These are phyloP conservation scores for Areca catechu DNA, from an alignment of 176 grass and related monocot genomes.

Conservation along the genomic window DNA sequence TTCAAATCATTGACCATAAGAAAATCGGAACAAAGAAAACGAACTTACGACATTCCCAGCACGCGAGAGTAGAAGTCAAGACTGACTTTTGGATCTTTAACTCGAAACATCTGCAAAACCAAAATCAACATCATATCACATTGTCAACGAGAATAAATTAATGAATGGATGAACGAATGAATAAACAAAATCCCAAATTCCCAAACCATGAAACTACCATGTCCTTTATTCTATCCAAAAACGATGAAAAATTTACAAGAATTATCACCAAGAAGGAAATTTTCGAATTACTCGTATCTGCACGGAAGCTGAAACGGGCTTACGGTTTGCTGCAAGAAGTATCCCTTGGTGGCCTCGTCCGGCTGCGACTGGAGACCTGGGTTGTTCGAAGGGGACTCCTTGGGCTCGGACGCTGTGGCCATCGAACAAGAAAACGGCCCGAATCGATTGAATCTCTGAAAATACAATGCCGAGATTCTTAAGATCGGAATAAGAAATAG, in stretches of 20 bases:
- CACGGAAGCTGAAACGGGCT: background rate
- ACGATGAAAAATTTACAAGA: background rate
- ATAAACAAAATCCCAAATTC: too few species aligned
- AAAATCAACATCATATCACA: constrained; percentile 7
- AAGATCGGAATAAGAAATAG: background rate
- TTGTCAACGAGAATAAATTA: background rate
- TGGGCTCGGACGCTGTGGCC: constrained; percentile 48
- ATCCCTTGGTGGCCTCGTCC: constrained; percentile 76
- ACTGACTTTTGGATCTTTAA: constrained; percentile 95
- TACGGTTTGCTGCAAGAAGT: constrained; percentile 95
- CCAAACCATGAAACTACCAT: too few species aligned
- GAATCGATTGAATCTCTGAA: constrained; percentile 36
- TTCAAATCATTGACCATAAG: background rate
- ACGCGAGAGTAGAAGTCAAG: constrained; percentile 94
- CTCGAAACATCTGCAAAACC: constrained; percentile 64
- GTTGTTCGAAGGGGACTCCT: constrained; percentile 68
- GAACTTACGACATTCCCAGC: constrained; percentile 93
- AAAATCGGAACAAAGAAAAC: background rate
- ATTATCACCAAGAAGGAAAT: background rate
- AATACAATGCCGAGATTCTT: background rate
- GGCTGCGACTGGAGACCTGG: constrained; percentile 50
- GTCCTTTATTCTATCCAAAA: too few species aligned
- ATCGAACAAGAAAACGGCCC: constrained; percentile 32
- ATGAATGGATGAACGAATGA: background rate
- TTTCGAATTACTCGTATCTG: background rate